Evolutionary conservation across 179 eudicot genomes (phyloP).

Genomic region (Silene coronaria): DNA sequence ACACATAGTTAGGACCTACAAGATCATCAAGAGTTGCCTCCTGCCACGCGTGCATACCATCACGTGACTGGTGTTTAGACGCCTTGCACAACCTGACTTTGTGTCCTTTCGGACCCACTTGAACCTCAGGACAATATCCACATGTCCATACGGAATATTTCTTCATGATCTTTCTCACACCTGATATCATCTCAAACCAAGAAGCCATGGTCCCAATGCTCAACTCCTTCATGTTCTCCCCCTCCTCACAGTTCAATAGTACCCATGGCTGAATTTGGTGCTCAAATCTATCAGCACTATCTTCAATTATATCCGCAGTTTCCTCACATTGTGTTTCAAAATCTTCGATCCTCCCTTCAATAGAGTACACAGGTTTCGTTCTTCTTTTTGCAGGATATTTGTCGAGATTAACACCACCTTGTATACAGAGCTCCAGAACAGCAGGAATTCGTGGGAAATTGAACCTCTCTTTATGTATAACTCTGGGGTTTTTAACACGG

Average conservation of each 20-base stretch:
- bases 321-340: slow-evolving; percentile 32
- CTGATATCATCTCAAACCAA: slow-evolving; percentile 56
- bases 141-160: slow-evolving; percentile 59
- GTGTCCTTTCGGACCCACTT: slow-evolving; percentile 66
- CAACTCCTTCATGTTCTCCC: slow-evolving; percentile 20
- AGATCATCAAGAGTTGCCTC: slow-evolving; percentile 55
- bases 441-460: slow-evolving; percentile 41
- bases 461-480: slow-evolving; percentile 44
- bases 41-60: slow-evolving; percentile 71
- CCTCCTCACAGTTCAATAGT: slow-evolving; percentile 15
- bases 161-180: slow-evolving; percentile 47
- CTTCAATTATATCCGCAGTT: slow-evolving; percentile 4
- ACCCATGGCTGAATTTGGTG: slow-evolving; percentile 23
- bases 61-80: slow-evolving; percentile 57
- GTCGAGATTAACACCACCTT: slow-evolving; percentile 51
- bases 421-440: slow-evolving; percentile 56
- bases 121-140: slow-evolving; percentile 61
- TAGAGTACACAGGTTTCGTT: slow-evolving; percentile 50
- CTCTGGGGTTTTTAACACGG: slow-evolving; percentile 54
- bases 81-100: slow-evolving; percentile 62
- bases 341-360: slow-evolving; percentile 60
- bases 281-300: slow-evolving; percentile 8
- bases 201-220: slow-evolving; percentile 39
- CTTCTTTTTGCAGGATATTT: slow-evolving; percentile 47
- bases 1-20: slow-evolving; percentile 61